Evolutionary conservation across 2,329 filamentous ascomycete species (phyloP), one percentile per base, ranked within the genome.

Genomic region (Ceratocystis destructans): DNA sequence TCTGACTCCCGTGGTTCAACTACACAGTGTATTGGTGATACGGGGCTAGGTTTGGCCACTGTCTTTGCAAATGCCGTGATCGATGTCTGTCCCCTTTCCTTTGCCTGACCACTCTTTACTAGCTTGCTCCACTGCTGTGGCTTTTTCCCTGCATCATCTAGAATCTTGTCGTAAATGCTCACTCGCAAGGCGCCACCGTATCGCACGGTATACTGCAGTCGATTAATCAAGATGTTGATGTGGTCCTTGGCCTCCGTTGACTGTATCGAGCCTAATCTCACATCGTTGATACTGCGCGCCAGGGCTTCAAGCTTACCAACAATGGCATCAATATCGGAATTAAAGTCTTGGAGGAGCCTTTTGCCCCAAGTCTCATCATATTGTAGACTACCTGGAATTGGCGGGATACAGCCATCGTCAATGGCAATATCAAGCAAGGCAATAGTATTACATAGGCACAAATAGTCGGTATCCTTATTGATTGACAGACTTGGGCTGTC

Each of bases 211-310:
- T 87, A 85, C 61, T 85, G 76, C 15, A 96, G 78, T 66, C 92
- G 83, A 71, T 88, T 85, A 67, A 86, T 82, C n/a, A 96, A 77
- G 67, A 85, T 81, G 71, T 95, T 88, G 48, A 96, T 79, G 10
- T 82, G 80, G 65, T 85, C 85, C 75, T 96, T 96, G 12, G 88
- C 85, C 72, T 95, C 85, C 37, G 89, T 87, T 37, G 88, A 82
- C 17, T 82, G 81, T 67, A 94, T 79, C 71, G 88, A 84, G 25
- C 84, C 84, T 57, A 89, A 87, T 50, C 89, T 89, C 0, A 86
- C 82, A 71, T 91, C 89, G 67, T 86, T 82, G 71, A 96, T 95
- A 48, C 80, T 81, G 67, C 78, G 77, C 74, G 79, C 80, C 41
- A 85, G 76, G 17, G 76, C 73, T 69, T 86, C 83, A 64, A 95